phyloP scores from a whole-genome alignment of 2,329 filamentous ascomycete genomes.

The Fusarium agapanthi region DNA sequence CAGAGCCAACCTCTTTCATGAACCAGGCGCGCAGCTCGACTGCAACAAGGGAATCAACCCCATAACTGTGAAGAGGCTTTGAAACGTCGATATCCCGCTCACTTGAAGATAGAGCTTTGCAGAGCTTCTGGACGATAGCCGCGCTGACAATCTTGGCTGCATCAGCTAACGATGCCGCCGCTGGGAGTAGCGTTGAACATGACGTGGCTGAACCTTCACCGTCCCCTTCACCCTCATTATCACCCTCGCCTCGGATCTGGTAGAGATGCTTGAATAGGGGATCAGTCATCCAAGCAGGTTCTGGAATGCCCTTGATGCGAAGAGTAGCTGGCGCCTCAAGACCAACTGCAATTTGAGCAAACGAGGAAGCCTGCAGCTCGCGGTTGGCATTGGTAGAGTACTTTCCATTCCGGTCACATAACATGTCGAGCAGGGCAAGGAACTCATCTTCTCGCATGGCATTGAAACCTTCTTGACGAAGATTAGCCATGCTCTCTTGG shows the following conservation, averaged over 20 bases:
- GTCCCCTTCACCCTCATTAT: background rate
- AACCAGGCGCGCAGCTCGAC: conserved; percentile 62
- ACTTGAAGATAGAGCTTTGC: conserved; percentile 36
- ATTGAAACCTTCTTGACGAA: background rate
- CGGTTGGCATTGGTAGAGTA: background rate
- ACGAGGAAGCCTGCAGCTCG: background rate
- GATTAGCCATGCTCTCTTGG: conserved; percentile 27
- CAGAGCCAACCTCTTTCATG: conserved; percentile 49
- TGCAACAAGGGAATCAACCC: conserved; percentile 58
- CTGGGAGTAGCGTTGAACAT: background rate
- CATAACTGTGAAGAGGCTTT: conserved; percentile 39
- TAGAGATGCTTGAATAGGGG: background rate
- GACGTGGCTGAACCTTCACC: background rate
- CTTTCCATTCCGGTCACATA: background rate
- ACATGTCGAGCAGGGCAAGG: background rate
- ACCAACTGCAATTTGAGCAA: conserved; percentile 1
- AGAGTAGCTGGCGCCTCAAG: background rate
- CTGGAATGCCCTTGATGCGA: background rate
- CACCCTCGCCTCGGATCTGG: background rate
- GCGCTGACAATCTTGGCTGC: background rate
- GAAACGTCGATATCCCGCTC: conserved; percentile 32
- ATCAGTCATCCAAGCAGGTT: background rate
- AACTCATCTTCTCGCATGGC: conserved; percentile 1
- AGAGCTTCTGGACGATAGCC: background rate
- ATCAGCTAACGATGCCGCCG: background rate